phyloP scores from a whole-genome alignment of 225 moss, liverwort and hornwort genomes.

The Pleurozium schreberi region DNA sequence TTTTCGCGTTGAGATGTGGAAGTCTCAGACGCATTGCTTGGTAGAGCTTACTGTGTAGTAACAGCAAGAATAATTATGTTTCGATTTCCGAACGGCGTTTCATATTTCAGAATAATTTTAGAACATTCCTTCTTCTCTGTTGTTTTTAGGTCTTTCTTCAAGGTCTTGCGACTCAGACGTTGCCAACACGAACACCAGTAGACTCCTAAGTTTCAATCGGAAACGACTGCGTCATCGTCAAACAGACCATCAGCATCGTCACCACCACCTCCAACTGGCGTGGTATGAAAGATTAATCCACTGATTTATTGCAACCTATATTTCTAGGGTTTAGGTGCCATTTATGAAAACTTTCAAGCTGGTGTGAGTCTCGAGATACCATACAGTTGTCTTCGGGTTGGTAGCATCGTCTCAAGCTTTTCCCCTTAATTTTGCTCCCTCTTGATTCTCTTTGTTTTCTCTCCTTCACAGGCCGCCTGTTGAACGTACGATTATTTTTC shows the following conservation, averaged over 20 bases:
- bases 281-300: slow-evolving; percentile 2
- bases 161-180: slow-evolving; percentile 11
- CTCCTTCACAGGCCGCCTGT: neutral
- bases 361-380: neutral
- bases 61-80: neutral
- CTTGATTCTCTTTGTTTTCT: neutral
- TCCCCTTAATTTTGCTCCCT: neutral
- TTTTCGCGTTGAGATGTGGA: neutral
- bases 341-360: neutral
- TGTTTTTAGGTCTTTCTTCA: slow-evolving; percentile 12
- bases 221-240: neutral
- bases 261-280: slow-evolving; percentile 5
- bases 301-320: neutral
- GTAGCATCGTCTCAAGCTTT: neutral
- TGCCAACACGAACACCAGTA: neutral
- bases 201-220: neutral
- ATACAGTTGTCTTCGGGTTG: neutral
- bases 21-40: neutral
- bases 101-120: neutral
- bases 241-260: neutral
- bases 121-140: neutral
- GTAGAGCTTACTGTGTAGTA: neutral
- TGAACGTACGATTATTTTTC: neutral
- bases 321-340: neutral
- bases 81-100: neutral